A percentile compares a stretch with the other conserved stretches of the same genome.
Evolutionary conservation across 2,329 filamentous ascomycete genomes (phyloP).

Genomic region (Tolypocladium ophioglossoides): DNA sequence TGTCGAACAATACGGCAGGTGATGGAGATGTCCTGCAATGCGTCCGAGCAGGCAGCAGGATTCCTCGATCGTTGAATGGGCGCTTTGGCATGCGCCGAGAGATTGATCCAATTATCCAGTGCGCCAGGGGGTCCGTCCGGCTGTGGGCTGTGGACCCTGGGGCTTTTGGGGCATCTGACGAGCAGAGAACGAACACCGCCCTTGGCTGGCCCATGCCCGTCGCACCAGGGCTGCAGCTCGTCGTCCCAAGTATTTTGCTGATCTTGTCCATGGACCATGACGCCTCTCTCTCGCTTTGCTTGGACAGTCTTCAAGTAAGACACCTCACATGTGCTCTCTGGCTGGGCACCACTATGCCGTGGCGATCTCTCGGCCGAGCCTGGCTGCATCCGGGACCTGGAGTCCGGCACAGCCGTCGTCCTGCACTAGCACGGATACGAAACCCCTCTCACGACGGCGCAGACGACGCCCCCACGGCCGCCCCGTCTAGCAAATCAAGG

Average conservation of each 20-base stretch:
- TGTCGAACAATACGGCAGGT: neutral
- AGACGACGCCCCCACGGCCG: neutral
- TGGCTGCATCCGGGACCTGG: neutral
- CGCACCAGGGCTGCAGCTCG: neutral
- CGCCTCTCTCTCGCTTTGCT: neutral
- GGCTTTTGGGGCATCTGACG: neutral
- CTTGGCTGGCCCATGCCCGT: neutral
- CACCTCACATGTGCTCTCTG: neutral
- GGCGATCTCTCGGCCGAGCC: neutral
- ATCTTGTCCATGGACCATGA: neutral
- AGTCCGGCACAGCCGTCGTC: neutral
- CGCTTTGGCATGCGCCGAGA: slow-evolving; percentile 2
- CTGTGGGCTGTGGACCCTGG: slow-evolving; percentile 1
- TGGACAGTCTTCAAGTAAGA: neutral
- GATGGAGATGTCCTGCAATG: neutral
- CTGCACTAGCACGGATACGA: neutral
- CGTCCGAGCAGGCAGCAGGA: slow-evolving; percentile 17
- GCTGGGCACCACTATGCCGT: neutral
- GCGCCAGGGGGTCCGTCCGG: neutral
- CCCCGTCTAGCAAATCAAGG: neutral
- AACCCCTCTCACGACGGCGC: neutral
- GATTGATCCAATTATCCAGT: neutral
- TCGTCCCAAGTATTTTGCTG: neutral
- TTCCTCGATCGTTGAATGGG: slow-evolving; percentile 16
- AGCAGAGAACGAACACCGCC: neutral